Evolutionary conservation across 2,329 filamentous ascomycete species (phyloP).

Genomic region (Bipolaris sorokiniana): DNA sequence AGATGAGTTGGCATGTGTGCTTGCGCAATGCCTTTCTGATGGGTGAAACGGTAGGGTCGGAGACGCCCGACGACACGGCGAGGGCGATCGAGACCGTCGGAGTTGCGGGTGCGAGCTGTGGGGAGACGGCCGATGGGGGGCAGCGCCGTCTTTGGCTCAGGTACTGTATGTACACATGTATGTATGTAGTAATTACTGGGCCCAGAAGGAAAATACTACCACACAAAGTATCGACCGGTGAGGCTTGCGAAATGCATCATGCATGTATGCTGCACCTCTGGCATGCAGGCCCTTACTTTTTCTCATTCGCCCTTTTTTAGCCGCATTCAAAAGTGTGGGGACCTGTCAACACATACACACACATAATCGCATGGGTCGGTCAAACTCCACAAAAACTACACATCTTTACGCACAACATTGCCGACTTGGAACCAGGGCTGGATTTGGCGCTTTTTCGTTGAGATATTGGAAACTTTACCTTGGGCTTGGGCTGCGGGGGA

Average conservation of each 20-base stretch:
- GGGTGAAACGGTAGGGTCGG: constrained; percentile 7
- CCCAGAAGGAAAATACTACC: neutral
- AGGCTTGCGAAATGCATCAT: constrained; percentile 27
- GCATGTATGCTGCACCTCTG: constrained; percentile 22
- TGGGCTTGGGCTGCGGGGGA: too few species aligned
- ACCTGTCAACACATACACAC: constrained; percentile 23
- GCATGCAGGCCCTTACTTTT: constrained; percentile 9
- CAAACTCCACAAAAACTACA: constrained; percentile 22
- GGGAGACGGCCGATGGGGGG: neutral
- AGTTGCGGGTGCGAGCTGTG: constrained; percentile 2
- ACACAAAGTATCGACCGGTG: constrained; percentile 25
- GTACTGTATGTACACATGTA: too few species aligned
- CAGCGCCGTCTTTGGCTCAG: too few species aligned
- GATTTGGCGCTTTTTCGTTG: neutral
- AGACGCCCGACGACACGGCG: constrained; percentile 6
- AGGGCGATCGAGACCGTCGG: constrained; percentile 11
- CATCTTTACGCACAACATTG: constrained; percentile 16
- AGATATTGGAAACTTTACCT: neutral
- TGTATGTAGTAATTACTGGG: too few species aligned
- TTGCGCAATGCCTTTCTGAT: constrained; percentile 12
- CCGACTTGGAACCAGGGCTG: neutral
- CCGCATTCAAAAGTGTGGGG: neutral
- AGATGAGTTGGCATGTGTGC: constrained; percentile 16
- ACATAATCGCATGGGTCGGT: constrained; percentile 22
- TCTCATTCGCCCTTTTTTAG: neutral